Conservation (phyloP, 441 rosid genomes). For the Populus hybrid region DNA sequence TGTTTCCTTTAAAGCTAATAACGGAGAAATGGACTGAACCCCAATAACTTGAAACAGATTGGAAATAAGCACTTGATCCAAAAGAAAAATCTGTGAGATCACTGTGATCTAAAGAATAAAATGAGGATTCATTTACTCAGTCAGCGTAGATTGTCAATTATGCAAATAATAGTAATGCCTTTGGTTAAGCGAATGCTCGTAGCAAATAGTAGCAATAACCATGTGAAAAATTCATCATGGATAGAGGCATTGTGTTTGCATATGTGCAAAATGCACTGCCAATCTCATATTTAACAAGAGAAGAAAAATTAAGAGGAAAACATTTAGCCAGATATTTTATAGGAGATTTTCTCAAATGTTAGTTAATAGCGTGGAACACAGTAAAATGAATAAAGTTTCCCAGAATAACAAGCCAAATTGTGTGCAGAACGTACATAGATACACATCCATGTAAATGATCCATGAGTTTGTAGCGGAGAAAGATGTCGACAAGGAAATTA, state of each 20-base stretch:
- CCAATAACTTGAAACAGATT: neutral
- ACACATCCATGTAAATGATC: neutral
- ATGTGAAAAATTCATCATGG: neutral
- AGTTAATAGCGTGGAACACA: neutral
- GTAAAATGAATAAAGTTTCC: neutral
- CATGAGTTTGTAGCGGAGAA: neutral
- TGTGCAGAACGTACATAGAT: neutral
- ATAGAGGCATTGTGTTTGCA: neutral
- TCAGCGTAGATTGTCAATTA: neutral
- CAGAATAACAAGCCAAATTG: neutral
- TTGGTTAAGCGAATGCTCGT: neutral
- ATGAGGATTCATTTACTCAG: neutral
- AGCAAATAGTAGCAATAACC: neutral
- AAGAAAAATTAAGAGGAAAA: neutral
- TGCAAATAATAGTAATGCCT: neutral
- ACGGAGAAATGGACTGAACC: neutral
- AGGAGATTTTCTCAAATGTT: neutral
- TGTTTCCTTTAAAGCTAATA: neutral
- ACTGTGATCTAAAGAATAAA: neutral
- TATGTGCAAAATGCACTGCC: neutral
- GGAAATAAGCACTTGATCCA: neutral
- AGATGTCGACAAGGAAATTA: neutral
- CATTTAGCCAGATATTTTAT: neutral
- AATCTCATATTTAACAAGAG: neutral
- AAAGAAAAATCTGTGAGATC: neutral